These are phyloP conservation scores for Schwanniomyces occidentalis DNA, from an alignment of 805 yeast genomes.

Conservation along the genomic window DNA sequence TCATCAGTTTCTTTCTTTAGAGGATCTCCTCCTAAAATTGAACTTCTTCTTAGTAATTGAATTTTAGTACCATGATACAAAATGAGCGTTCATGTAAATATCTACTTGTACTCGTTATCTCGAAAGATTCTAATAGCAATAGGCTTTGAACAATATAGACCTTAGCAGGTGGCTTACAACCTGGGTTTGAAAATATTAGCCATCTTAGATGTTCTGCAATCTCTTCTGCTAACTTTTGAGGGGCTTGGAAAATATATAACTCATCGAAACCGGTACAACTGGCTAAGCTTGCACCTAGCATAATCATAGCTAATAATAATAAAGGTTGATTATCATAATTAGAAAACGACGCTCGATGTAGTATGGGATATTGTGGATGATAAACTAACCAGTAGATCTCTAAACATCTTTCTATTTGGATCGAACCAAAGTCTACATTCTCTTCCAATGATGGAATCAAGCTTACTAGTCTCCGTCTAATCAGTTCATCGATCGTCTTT, in stretches of 20 bases:
- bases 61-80: slow-evolving; percentile 78
- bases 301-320: slow-evolving; percentile 52
- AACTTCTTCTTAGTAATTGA: slow-evolving; percentile 23
- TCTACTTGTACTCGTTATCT: slow-evolving; percentile 65
- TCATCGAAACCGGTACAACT: slow-evolving; percentile 23
- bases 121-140: slow-evolving; percentile 68
- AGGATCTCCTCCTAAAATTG: slow-evolving; percentile 44
- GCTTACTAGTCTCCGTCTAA: slow-evolving; percentile 10
- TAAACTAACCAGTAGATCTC: slow-evolving; percentile 54
- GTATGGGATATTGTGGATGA: slow-evolving; percentile 57
- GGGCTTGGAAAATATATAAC: slow-evolving; percentile 10
- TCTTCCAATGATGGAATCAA: slow-evolving; percentile 16
- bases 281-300: slow-evolving; percentile 52
- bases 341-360: slow-evolving; percentile 60
- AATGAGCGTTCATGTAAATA: slow-evolving; percentile 74
- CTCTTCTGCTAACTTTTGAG: slow-evolving; percentile 40
- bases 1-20: slow-evolving; percentile 27
- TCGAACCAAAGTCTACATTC: slow-evolving; percentile 16
- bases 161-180: slow-evolving; percentile 71
- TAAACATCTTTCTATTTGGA: slow-evolving; percentile 19
- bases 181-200: slow-evolving; percentile 63
- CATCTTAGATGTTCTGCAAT: slow-evolving; percentile 65
- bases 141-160: slow-evolving; percentile 74
- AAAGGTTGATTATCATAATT: slow-evolving; percentile 48
- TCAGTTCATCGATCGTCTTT: slow-evolving; percentile 13